These are phyloP conservation scores for Tripterygium wilfordii DNA, from an alignment of 177 flowering plant species.

Conservation along the genomic window DNA sequence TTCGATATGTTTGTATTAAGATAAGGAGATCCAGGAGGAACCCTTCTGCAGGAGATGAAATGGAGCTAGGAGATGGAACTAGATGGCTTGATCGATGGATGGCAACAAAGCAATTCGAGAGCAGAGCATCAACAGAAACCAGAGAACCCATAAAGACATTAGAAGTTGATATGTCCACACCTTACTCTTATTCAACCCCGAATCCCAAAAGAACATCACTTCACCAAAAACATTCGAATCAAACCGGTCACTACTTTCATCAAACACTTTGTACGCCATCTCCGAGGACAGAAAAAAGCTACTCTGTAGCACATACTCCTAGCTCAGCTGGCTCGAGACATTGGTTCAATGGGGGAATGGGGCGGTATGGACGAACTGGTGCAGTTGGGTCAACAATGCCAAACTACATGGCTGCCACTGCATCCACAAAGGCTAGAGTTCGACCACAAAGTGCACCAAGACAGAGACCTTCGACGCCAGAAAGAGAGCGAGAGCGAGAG, in stretches of 20 bases:
- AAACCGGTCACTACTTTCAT: constrained; percentile 49
- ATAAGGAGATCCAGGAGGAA: constrained; percentile 30
- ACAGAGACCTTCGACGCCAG: constrained; percentile 22
- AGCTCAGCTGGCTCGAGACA: constrained; percentile 4
- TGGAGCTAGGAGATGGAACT: constrained; percentile 17
- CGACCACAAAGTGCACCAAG: constrained; percentile 33
- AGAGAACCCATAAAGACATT: constrained; percentile 27
- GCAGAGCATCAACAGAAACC: constrained; percentile 44
- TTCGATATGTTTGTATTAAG: no score
- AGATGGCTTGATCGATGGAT: constrained; percentile 51
- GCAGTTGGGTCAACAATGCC: constrained; percentile 12
- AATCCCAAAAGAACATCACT: no score
- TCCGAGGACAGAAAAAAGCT: constrained; percentile 38
- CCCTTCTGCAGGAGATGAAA: constrained; percentile 13
- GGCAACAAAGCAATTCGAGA: constrained; percentile 42
- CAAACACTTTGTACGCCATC: constrained; percentile 67
- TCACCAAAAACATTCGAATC: no score
- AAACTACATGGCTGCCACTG: constrained; percentile 40
- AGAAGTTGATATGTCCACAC: constrained; percentile 29
- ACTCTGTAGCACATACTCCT: constrained; percentile 44
- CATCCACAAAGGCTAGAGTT: constrained; percentile 32
- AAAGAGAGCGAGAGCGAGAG: constrained; percentile 22
- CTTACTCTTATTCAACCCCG: constrained; percentile 28
- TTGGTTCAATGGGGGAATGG: not conserved
- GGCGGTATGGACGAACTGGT: not conserved